Evolutionary conservation across 176 grass and related monocot genomes (phyloP).

Genomic region (Carex scoparia): DNA sequence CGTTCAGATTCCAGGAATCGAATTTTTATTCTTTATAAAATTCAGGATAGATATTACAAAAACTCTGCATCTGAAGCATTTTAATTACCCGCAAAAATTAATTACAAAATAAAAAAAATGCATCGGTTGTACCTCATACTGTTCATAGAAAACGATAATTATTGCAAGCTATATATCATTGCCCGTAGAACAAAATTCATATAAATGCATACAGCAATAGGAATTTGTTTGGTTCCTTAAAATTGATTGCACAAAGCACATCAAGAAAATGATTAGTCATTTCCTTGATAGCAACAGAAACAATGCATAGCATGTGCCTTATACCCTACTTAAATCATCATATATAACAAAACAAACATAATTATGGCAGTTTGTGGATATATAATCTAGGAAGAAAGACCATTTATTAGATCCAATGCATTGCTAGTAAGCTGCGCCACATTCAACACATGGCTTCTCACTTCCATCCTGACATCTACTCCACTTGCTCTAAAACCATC

Average conservation of each 20-base stretch:
- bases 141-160: background rate
- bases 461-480: conserved; percentile 26
- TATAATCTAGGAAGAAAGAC: background rate
- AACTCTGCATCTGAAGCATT: background rate
- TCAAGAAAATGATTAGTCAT: background rate
- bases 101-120: background rate
- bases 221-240: background rate
- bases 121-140: background rate
- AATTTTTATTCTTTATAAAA: background rate
- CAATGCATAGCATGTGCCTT: background rate
- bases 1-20: background rate
- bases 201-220: background rate
- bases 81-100: background rate
- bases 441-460: conserved; percentile 34
- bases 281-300: background rate
- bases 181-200: background rate
- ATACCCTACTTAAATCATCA: background rate
- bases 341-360: background rate
- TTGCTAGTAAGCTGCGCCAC: conserved; percentile 46
- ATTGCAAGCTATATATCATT: background rate
- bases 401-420: conserved; percentile 52
- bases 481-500: conserved; percentile 42
- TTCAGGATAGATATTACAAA: background rate
- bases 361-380: background rate
- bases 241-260: background rate